These are phyloP conservation scores for Colletotrichum simmondsii DNA, from an alignment of 2,329 filamentous ascomycete genomes.

Conservation along the genomic window DNA sequence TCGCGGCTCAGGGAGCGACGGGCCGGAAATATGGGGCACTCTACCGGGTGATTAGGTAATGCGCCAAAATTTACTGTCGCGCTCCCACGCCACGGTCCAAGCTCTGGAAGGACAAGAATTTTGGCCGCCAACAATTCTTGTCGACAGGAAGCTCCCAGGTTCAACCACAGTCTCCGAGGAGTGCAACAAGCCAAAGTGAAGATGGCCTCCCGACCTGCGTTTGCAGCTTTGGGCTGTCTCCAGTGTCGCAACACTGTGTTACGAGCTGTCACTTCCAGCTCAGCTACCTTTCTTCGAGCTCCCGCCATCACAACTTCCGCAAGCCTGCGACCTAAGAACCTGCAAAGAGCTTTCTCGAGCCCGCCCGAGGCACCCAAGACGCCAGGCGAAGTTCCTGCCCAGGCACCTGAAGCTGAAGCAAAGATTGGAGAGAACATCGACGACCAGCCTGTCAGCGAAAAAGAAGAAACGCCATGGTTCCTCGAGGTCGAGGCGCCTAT, in stretches of 20 bases:
- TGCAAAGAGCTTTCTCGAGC: constrained; percentile 37
- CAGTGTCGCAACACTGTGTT: constrained; percentile 40
- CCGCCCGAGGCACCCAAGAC: constrained; percentile 24
- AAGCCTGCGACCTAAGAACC: constrained; percentile 32
- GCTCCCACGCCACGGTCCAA: not conserved
- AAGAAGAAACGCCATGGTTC: constrained; percentile 79
- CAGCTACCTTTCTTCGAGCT: constrained; percentile 9
- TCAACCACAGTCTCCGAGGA: not conserved
- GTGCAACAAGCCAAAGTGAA: not conserved
- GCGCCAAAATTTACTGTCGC: not conserved
- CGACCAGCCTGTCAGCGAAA: constrained; percentile 27
- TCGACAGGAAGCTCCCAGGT: not conserved
- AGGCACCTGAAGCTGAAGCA: not conserved
- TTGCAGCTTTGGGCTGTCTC: constrained; percentile 40
- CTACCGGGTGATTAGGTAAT: not conserved
- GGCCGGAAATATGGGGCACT: not conserved
- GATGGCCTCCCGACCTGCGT: constrained; percentile 39
- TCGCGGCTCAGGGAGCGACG: not conserved
- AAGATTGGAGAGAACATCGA: not conserved
- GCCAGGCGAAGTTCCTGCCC: not conserved
- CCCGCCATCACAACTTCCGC: not conserved
- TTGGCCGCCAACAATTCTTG: not conserved
- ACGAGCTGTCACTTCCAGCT: constrained; percentile 36
- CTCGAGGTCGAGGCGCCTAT: constrained; percentile 76
- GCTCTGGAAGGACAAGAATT: not conserved